Evolutionary conservation across 2,329 filamentous ascomycete genomes (phyloP).

Genomic region (Microdochium trichocladiopsis): DNA sequence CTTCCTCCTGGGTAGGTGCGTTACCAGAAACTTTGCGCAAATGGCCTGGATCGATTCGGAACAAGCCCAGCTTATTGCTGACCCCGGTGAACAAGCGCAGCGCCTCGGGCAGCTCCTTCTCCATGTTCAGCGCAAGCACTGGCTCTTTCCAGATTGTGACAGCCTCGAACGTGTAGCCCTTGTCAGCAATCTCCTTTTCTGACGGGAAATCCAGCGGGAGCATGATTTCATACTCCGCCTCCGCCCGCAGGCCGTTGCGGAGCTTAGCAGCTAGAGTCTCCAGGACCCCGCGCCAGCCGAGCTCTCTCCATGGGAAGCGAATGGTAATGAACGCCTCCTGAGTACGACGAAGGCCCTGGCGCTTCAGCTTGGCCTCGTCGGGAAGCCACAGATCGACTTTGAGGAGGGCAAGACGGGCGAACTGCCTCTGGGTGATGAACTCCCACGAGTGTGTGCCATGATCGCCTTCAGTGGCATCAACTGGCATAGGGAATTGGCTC

Average conservation of each 20-base stretch:
- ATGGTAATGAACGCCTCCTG: constrained; percentile 55
- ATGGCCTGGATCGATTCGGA: constrained; percentile 54
- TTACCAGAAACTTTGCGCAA: constrained; percentile 52
- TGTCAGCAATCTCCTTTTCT: constrained; percentile 45
- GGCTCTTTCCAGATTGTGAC: constrained; percentile 60
- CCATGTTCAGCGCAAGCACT: constrained; percentile 48
- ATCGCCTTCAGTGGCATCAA: constrained; percentile 22
- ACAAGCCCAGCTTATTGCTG: constrained; percentile 58
- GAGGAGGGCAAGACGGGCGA: constrained; percentile 65
- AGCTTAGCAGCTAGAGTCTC: constrained; percentile 43
- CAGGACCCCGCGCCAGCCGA: constrained; percentile 38
- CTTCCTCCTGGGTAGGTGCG: constrained; percentile 48
- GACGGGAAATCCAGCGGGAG: constrained; percentile 59
- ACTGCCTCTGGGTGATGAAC: constrained; percentile 63
- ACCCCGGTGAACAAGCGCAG: constrained; percentile 60
- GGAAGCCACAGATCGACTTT: constrained; percentile 63
- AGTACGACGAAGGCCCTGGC: constrained; percentile 39
- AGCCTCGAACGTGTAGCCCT: constrained; percentile 51
- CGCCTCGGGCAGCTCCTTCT: constrained; percentile 51
- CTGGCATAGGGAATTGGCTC: constrained; percentile 35
- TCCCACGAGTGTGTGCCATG: constrained; percentile 51
- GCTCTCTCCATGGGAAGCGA: constrained; percentile 55
- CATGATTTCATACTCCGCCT: constrained; percentile 56
- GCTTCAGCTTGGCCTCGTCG: constrained; percentile 47
- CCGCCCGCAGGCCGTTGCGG: constrained; percentile 33